Percentiles rank a stretch among this genome's conserved stretches.
Evolutionary conservation across 2,329 filamentous ascomycete genomes (phyloP).

Genomic region (Aspergillus ustus): DNA sequence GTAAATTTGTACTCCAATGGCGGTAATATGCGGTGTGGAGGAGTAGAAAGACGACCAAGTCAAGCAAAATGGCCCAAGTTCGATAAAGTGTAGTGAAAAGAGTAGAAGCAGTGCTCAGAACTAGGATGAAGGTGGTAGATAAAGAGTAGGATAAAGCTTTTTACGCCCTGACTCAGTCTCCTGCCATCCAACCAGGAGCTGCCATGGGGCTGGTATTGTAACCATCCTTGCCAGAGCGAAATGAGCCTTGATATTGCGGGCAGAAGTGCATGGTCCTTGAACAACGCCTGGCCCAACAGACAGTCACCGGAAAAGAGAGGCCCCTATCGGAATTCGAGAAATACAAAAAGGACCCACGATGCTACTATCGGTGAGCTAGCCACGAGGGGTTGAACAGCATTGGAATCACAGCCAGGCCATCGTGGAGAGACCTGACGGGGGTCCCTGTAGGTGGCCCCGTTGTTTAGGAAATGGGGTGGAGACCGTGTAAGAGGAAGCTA

Average conservation of each 20-base stretch:
- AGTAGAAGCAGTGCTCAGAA: conserved; percentile 8
- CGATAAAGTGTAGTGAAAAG: conserved; percentile 10
- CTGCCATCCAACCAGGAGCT: conserved; percentile 22
- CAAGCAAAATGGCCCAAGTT: neutral
- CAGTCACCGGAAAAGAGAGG: conserved; percentile 15
- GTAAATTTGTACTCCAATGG: neutral
- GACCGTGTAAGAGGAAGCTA: conserved; percentile 21
- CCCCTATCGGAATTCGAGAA: conserved; percentile 15
- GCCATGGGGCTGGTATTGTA: conserved; percentile 18
- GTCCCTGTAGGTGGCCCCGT: conserved; percentile 28
- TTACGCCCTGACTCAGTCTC: conserved; percentile 12
- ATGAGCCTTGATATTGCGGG: conserved; percentile 24
- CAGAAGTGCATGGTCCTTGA: conserved; percentile 23
- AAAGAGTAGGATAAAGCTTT: conserved; percentile 17
- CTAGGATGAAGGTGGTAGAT: conserved; percentile 19
- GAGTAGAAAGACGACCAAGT: neutral
- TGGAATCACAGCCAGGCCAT: conserved; percentile 29
- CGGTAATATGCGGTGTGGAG: neutral
- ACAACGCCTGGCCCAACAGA: conserved; percentile 17
- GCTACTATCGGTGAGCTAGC: conserved; percentile 29
- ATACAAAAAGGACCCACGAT: conserved; percentile 20
- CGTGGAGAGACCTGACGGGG: conserved; percentile 28
- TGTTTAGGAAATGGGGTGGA: conserved; percentile 27
- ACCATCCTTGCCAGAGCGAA: conserved; percentile 17
- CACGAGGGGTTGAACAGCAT: conserved; percentile 20